A percentile compares a stretch with the other conserved stretches of the same genome.
These are phyloP conservation scores for Trichoderma parareesei DNA, from an alignment of 495 filamentous ascomycete genomes.

Conservation along the genomic window DNA sequence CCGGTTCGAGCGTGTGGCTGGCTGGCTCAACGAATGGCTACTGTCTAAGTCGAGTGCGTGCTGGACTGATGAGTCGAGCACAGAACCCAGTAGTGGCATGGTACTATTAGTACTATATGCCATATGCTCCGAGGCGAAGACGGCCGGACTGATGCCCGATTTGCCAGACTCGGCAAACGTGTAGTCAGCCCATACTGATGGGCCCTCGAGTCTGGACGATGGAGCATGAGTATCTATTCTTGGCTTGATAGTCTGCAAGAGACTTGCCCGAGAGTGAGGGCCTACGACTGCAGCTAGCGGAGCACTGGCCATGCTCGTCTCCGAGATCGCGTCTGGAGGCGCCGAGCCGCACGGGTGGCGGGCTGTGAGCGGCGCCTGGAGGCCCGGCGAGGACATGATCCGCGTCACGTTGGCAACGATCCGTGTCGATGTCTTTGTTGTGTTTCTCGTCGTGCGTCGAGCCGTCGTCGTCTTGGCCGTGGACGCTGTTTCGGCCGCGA, in stretches of 20 bases:
- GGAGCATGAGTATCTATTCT: conserved; percentile 5
- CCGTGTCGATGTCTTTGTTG: background rate
- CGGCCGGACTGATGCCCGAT: background rate
- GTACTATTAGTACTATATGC: background rate
- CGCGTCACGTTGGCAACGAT: background rate
- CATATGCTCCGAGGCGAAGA: background rate
- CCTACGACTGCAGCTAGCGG: background rate
- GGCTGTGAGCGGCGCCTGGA: background rate
- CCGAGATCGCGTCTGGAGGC: background rate
- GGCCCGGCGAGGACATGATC: background rate
- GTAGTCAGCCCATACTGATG: background rate
- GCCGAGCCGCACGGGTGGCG: background rate
- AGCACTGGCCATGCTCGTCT: background rate
- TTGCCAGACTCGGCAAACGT: background rate
- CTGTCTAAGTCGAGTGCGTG: background rate
- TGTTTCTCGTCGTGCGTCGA: background rate
- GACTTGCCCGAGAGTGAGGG: background rate
- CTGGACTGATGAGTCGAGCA: background rate
- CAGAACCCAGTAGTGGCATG: no score
- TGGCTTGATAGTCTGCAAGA: background rate
- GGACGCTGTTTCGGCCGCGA: no score
- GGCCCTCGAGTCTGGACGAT: conserved; percentile 3
- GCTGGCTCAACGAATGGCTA: background rate
- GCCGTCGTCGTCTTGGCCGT: background rate
- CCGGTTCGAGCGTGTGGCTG: background rate